A percentile compares a stretch with the other conserved stretches of the same genome.
These are phyloP conservation scores for Macrophomina phaseolina DNA, from an alignment of 2,329 filamentous ascomycete genomes.

Conservation along the genomic window DNA sequence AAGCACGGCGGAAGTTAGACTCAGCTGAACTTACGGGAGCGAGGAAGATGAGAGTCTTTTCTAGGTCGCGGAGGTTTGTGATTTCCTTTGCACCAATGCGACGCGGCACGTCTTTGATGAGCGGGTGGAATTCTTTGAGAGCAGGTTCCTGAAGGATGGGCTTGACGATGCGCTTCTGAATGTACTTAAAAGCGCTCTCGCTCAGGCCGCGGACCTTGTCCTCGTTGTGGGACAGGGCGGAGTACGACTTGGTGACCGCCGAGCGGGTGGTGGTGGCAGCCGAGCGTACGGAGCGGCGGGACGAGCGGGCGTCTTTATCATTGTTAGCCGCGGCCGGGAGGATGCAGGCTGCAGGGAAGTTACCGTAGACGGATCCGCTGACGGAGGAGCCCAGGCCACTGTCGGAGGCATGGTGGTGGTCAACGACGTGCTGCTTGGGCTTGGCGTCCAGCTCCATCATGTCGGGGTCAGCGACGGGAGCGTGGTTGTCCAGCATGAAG, in stretches of 20 bases:
- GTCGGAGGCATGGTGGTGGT: slow-evolving; percentile 76
- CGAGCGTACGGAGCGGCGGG: slow-evolving; percentile 44
- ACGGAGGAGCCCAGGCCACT: slow-evolving; percentile 88
- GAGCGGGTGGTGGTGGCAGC: slow-evolving; percentile 44
- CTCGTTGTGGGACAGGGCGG: slow-evolving; percentile 41
- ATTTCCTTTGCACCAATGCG: slow-evolving; percentile 86
- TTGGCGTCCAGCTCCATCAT: slow-evolving; percentile 50
- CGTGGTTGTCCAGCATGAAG: slow-evolving; percentile 47
- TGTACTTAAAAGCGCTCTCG: slow-evolving; percentile 73
- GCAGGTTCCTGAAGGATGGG: slow-evolving; percentile 76
- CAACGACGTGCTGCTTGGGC: slow-evolving; percentile 49
- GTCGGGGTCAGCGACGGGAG: slow-evolving; percentile 39
- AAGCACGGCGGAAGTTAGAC: slow-evolving; percentile 61
- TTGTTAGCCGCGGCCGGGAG: slow-evolving; percentile 36
- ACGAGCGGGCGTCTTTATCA: slow-evolving; percentile 43
- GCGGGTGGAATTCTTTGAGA: slow-evolving; percentile 79
- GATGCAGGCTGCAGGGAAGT: slow-evolving; percentile 33
- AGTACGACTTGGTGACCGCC: slow-evolving; percentile 53
- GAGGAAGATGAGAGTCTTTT: slow-evolving; percentile 89
- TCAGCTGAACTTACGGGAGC: slow-evolving; percentile 80
- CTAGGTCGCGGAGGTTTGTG: slow-evolving; percentile 87
- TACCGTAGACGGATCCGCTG: slow-evolving; percentile 58
- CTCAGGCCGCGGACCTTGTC: slow-evolving; percentile 67
- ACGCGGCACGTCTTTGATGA: slow-evolving; percentile 78
- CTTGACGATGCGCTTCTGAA: slow-evolving; percentile 75